These are phyloP conservation scores for Candida glucosophila DNA, from an alignment of 1,139 yeast species.

Conservation along the genomic window DNA sequence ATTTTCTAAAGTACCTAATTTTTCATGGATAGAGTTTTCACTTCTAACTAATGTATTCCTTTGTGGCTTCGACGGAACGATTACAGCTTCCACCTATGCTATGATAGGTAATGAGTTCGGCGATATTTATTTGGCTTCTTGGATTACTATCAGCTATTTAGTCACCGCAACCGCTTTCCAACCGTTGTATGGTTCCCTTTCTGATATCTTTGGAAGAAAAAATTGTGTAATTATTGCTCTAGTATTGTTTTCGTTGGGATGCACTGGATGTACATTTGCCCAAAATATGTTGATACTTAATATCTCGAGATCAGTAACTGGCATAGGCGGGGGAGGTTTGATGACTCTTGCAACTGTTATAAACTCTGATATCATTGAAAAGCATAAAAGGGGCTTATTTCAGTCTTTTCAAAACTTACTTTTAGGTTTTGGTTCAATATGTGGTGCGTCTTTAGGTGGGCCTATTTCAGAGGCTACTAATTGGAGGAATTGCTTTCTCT, in stretches of 20 bases:
- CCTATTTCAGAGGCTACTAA: slow-evolving; percentile 11
- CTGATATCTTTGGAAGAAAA: slow-evolving; percentile 39
- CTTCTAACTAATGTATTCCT: slow-evolving; percentile 17
- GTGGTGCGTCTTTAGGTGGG: slow-evolving; percentile 20
- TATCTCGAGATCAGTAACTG: slow-evolving; percentile 37
- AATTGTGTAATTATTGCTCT: slow-evolving; percentile 24
- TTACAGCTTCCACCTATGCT: slow-evolving; percentile 25
- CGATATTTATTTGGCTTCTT: slow-evolving; percentile 23
- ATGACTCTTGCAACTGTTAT: slow-evolving; percentile 34
- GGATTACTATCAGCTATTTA: slow-evolving; percentile 45
- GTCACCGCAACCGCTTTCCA: slow-evolving; percentile 39
- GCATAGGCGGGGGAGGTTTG: slow-evolving; percentile 38
- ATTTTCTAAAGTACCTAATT: slow-evolving; percentile 7
- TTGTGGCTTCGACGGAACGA: slow-evolving; percentile 27
- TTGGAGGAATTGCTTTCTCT: slow-evolving; percentile 21
- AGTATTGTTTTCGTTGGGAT: slow-evolving; percentile 23
- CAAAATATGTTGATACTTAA: slow-evolving; percentile 31
- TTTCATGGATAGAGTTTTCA: slow-evolving; percentile 15
- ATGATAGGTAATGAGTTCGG: slow-evolving; percentile 27
- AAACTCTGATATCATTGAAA: slow-evolving; percentile 36
- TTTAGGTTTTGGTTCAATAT: slow-evolving; percentile 16
- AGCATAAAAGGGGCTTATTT: too few relatives aligned
- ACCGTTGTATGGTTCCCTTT: slow-evolving; percentile 34
- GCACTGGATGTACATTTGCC: slow-evolving; percentile 35
- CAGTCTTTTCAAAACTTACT: slow-evolving; percentile 19